phyloP scores from a whole-genome alignment of 306 rosid genomes.

The Adenanthera pavonina region DNA sequence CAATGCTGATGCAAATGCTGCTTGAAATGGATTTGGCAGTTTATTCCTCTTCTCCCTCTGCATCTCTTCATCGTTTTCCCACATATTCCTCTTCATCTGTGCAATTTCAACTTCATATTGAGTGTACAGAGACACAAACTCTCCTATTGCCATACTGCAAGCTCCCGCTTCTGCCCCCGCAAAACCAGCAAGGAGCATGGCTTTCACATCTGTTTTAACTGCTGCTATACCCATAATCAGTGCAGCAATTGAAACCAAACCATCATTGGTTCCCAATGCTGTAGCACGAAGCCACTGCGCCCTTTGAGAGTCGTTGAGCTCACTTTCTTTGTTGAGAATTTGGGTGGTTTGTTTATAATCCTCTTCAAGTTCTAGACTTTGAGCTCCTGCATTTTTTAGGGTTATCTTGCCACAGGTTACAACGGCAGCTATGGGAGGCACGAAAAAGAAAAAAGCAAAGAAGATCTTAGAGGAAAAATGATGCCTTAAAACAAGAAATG shows the following conservation, averaged over 20 bases:
- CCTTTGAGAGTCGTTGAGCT: constrained; percentile 24
- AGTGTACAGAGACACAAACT: constrained; percentile 37
- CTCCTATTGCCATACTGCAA: constrained; percentile 40
- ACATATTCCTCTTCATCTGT: neutral
- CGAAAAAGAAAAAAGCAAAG: neutral
- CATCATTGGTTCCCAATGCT: constrained; percentile 31
- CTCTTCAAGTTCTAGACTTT: neutral
- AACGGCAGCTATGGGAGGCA: neutral
- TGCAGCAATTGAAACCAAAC: constrained; percentile 29
- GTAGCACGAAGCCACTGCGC: constrained; percentile 41
- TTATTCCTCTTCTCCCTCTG: constrained; percentile 11
- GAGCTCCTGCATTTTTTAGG: neutral
- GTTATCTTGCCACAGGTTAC: too few species aligned
- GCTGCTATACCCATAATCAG: constrained; percentile 40
- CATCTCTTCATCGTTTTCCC: neutral
- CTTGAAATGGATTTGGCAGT: constrained; percentile 33
- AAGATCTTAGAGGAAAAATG: neutral
- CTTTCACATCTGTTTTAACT: constrained; percentile 12
- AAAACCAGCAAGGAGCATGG: constrained; percentile 36
- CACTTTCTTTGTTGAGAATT: too few species aligned
- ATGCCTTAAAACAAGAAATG: neutral
- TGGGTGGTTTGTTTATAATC: neutral
- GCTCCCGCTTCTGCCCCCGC: constrained; percentile 35
- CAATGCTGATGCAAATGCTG: constrained; percentile 31
- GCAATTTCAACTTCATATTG: constrained; percentile 36